Base-by-base conservation (phyloP, 805 yeast genomes). In the Hanseniaspora thailandica region DNA sequence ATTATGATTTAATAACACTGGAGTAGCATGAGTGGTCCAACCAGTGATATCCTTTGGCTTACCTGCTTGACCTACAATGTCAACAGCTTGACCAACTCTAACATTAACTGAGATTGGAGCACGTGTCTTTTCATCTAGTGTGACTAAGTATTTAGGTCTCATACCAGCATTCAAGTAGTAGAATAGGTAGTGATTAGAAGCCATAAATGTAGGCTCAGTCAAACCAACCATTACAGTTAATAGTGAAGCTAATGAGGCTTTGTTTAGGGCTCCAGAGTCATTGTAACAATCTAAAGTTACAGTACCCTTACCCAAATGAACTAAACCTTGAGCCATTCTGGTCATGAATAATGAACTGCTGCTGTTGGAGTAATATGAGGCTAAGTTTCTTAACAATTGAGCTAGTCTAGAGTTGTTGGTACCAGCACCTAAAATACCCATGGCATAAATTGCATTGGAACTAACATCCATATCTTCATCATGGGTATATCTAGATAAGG, bases 371-470 rank as follows among this genome's bases (percentile, higher is more conserved):
- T 93, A 94, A 68, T 93, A 93, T 52, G 86, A 81, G 0, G 98
- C 97, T 61, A 93, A 76, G 69, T 93, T 97, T 68, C 98, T 80
- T 63, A 93, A 76, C 58, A 93, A 75, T 71, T 93, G 98, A 3
- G 97, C 97, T 58, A 93, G 75, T 71, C 99, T 84, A 7, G 99
- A 98, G 66, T 93, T 93, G 70, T 93, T 90, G 28, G 98, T 93
- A 70, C 99, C 99, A 20, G 97, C 93, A 66, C 98, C 98, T 61
- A 90, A 95, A 57, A 93, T 71, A 53, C 99, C 99, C 97, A 93
- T 89, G 43, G 96, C 82, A 63, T 86, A 90, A 58, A 93, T 88
- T 20, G 98, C 88, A 65, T 89, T 93, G 66, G 83, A 82, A 6
- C 97, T 96, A 53, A 93, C 96, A 63, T 86, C 95, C 60, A 86